Evolutionary conservation across 2,329 filamentous ascomycete species (phyloP).

Genomic region (Diplodia intermedia): DNA sequence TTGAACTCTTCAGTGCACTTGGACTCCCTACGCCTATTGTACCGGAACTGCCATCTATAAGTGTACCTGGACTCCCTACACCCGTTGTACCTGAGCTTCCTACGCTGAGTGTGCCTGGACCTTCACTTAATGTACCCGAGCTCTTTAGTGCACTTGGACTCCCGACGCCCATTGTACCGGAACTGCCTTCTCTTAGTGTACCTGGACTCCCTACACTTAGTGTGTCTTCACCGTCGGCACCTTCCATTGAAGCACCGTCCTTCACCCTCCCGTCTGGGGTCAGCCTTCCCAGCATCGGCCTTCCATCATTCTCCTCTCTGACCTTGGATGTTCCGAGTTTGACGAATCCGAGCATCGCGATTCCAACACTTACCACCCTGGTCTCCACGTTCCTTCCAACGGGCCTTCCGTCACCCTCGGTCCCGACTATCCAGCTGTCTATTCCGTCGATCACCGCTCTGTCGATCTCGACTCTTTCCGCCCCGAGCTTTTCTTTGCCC

Average conservation of each 20-base stretch:
- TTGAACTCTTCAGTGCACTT: too few species aligned
- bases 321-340: not conserved
- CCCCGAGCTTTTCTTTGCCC: not conserved
- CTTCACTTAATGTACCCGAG: too few species aligned
- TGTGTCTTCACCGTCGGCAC: not conserved
- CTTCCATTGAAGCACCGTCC: not conserved
- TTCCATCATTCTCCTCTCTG: not conserved
- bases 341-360: too few species aligned
- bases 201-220: not conserved
- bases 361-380: not conserved
- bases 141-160: too few species aligned
- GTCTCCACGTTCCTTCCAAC: not conserved
- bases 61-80: too few species aligned
- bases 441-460: not conserved
- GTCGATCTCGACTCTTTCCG: not conserved
- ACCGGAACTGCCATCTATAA: too few species aligned
- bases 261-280: not conserved
- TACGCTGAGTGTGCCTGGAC: too few species aligned
- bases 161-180: not conserved
- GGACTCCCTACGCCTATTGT: too few species aligned
- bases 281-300: not conserved
- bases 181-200: not conserved
- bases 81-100: too few species aligned
- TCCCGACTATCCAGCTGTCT: not conserved
- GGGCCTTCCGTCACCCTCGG: not conserved